phyloP scores from a whole-genome alignment of 805 yeast genomes.

The Spathaspora girioi region DNA sequence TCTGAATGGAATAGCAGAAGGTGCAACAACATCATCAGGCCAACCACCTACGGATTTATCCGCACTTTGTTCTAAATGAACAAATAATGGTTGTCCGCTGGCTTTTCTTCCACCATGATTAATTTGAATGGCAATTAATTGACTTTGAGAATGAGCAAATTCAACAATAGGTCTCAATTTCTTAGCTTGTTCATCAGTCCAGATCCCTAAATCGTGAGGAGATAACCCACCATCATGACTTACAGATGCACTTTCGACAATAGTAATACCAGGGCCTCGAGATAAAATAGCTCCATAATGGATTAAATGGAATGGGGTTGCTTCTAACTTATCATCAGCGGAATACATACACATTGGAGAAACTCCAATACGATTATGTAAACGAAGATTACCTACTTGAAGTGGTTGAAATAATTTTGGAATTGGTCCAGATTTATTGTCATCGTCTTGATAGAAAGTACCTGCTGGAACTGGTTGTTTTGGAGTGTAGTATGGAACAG shows the following conservation, averaged over 20 bases:
- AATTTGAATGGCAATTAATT: constrained; percentile 49
- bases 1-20: constrained; percentile 36
- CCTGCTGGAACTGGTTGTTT: constrained; percentile 31
- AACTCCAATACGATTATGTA: constrained; percentile 52
- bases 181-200: constrained; percentile 46
- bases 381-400: constrained; percentile 30
- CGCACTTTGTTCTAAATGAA: constrained; percentile 25
- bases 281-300: constrained; percentile 47
- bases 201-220: constrained; percentile 46
- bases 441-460: constrained; percentile 17
- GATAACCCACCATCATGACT: constrained; percentile 40
- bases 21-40: constrained; percentile 42
- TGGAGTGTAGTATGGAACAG: constrained; percentile 23
- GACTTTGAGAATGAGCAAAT: constrained; percentile 42
- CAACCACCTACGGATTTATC: constrained; percentile 37
- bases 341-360: constrained; percentile 58
- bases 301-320: constrained; percentile 45
- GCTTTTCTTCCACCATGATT: constrained; percentile 55
- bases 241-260: constrained; percentile 46
- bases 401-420: constrained; percentile 45
- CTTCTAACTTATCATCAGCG: constrained; percentile 32
- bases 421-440: constrained; percentile 8
- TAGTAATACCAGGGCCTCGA: constrained; percentile 48
- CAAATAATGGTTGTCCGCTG: constrained; percentile 24
- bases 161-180: constrained; percentile 39